Conservation (phyloP, 352 stramenopile species). For the Blastocystis sp. region DNA sequence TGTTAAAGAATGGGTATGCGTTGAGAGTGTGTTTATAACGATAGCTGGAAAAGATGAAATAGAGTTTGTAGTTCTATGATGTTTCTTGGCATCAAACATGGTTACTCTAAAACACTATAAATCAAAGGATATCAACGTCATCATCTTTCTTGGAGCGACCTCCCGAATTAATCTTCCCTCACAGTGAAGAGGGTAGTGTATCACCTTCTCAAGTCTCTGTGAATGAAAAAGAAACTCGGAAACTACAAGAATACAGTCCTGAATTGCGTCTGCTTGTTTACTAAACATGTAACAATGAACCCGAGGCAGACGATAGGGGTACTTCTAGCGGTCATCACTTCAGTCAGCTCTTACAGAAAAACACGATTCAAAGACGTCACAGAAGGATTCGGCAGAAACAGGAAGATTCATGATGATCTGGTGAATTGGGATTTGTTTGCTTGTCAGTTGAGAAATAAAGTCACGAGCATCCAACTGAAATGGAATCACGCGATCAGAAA, state of each 20-base stretch:
- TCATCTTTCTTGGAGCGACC: slow-evolving; percentile 78
- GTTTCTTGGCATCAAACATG: not conserved
- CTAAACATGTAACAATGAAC: slow-evolving; percentile 62
- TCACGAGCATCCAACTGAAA: slow-evolving; percentile 76
- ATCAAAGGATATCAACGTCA: slow-evolving; percentile 79
- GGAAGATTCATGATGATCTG: slow-evolving; percentile 79
- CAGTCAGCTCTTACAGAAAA: not conserved
- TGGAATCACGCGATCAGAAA: slow-evolving; percentile 67
- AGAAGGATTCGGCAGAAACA: slow-evolving; percentile 75
- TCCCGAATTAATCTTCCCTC: slow-evolving; percentile 75
- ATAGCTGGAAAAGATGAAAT: slow-evolving; percentile 31
- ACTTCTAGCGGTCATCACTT: not conserved
- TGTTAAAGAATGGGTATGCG: slow-evolving; percentile 8
- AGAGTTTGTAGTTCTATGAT: not conserved
- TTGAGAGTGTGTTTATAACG: not conserved
- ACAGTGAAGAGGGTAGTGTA: slow-evolving; percentile 69
- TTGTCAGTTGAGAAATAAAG: slow-evolving; percentile 71
- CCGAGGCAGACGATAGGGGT: not conserved
- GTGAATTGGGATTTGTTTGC: slow-evolving; percentile 72
- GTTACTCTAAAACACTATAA: slow-evolving; percentile 62
- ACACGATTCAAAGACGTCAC: not conserved
- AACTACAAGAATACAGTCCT: slow-evolving; percentile 71
- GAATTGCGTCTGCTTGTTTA: slow-evolving; percentile 67
- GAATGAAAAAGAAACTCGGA: slow-evolving; percentile 8
- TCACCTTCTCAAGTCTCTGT: slow-evolving; percentile 71